Evolutionary conservation across 495 filamentous ascomycete species (phyloP).

Genomic region (Aspergillus campestris): DNA sequence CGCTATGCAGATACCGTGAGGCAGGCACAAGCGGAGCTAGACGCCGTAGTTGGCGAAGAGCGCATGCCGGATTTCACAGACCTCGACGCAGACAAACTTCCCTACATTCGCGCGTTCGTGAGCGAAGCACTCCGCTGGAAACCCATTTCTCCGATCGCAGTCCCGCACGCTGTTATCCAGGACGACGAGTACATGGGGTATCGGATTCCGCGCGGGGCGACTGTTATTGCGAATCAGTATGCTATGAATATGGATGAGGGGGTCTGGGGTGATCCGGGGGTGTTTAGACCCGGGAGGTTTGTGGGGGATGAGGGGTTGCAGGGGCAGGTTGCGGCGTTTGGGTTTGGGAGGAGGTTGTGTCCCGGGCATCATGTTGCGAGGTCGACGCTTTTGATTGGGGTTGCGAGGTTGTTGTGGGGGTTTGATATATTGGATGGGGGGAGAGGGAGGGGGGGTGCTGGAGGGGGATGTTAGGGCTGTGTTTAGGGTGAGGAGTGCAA

Average conservation of each 20-base stretch:
- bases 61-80: slow-evolving; percentile 14
- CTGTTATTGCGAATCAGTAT: slow-evolving; percentile 35
- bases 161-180: slow-evolving; percentile 43
- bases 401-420: slow-evolving; percentile 44
- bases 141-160: slow-evolving; percentile 22
- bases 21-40: slow-evolving; percentile 42
- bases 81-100: slow-evolving; percentile 1
- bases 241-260: slow-evolving; percentile 30
- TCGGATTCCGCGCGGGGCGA: slow-evolving; percentile 34
- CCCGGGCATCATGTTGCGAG: slow-evolving; percentile 43
- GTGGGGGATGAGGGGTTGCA: slow-evolving; percentile 17
- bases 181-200: slow-evolving; percentile 46
- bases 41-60: slow-evolving; percentile 7
- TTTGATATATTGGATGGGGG: slow-evolving; percentile 27
- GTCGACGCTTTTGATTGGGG: slow-evolving; percentile 35
- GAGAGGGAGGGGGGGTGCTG: no score
- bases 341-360: slow-evolving; percentile 14
- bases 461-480: no score
- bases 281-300: slow-evolving; percentile 34
- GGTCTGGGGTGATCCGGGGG: slow-evolving; percentile 24
- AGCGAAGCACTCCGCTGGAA: slow-evolving; percentile 28
- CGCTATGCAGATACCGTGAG: slow-evolving; percentile 29
- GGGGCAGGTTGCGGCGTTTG: slow-evolving; percentile 21
- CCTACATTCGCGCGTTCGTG: slow-evolving; percentile 25
- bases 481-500: no score